Base-by-base conservation (phyloP, 371 early-diverging fungal species). In the Mortierella sp. region DNA sequence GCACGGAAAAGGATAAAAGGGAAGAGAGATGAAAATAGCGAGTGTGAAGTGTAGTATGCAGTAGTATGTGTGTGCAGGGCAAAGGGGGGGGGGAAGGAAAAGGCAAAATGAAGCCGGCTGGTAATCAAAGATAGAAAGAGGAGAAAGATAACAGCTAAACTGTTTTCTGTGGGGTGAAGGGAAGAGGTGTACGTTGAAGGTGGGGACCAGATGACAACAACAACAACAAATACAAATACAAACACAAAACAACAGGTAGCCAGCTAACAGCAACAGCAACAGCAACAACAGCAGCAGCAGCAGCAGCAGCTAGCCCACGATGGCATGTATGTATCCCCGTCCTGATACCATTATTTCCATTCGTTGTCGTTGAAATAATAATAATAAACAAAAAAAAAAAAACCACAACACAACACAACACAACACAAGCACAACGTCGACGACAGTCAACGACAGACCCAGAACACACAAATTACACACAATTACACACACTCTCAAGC, bases 151-250 rank as follows among this genome's bases (percentile, higher is more conserved):
- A n/a, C n/a, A n/a, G n/a, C 38, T 60, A 21, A 24, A n/a, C 42
- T 55, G 28, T 60, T 60, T 63, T 65, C 38, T 65, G 68, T 65
- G 68, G 48, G 48, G 45, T 31, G 24, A 11, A 10, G 26, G 24
- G 10, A 19, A 55, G 10, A 31, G 14, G 14, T 28, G 7, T 63
- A 31, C 11, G 6, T 28, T 28, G 63, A 31, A 31, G 63, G 63
- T 31, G 63, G 63, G 34, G 63, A 31, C 63, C 34, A 63, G 63
- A 63, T 63, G 63, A 63, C 63, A 60, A 60, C n/a, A 55, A 60
- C 28, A 60, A 60, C 26, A 16, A 63, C 63, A 60, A 31, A 31
- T 14, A 26, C 60, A 60, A 31, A 28, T 31, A 21, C 5, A 3
- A 21, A n/a, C 55, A 55, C 24, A 55, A 48, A 48, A 13, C 50